Percentiles rank a stretch among this genome's conserved stretches.
Evolutionary conservation across 2,329 filamentous ascomycete genomes (phyloP).

Genomic region (Colletotrichum echinochloae): DNA sequence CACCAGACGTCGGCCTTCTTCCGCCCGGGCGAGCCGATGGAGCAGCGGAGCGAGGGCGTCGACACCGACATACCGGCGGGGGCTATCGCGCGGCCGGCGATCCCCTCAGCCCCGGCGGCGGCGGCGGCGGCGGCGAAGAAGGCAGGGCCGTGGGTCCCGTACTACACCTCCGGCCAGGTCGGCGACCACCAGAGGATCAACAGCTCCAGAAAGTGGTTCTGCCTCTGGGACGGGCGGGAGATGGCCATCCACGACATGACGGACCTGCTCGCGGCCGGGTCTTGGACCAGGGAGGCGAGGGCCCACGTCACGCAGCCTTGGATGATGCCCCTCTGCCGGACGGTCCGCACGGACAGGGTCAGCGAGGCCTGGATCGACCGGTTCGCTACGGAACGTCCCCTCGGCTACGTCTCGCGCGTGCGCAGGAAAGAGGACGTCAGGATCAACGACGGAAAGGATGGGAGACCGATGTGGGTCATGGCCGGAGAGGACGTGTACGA

Average conservation of each 20-base stretch:
- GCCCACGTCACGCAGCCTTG: background rate
- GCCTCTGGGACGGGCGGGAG: background rate
- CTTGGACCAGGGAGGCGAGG: background rate
- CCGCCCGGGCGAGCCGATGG: no score
- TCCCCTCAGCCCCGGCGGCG: background rate
- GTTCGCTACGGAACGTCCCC: background rate
- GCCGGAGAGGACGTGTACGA: background rate
- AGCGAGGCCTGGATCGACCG: background rate
- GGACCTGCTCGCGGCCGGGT: no score
- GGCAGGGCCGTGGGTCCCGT: background rate
- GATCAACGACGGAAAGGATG: conserved; percentile 1
- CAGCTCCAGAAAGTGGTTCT: background rate
- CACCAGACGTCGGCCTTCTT: background rate
- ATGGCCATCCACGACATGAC: conserved; percentile 1
- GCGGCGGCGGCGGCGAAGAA: background rate
- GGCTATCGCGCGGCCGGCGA: background rate
- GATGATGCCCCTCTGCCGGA: background rate
- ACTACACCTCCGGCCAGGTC: background rate
- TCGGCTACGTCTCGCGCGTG: background rate
- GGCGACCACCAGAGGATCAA: background rate
- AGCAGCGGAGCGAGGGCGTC: background rate
- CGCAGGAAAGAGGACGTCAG: background rate
- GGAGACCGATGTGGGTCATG: background rate
- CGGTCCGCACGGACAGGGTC: background rate
- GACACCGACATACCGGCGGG: conserved; percentile 5